Conservation (phyloP, 441 rosid genomes). For the Euphorbia schlechtendalii region DNA sequence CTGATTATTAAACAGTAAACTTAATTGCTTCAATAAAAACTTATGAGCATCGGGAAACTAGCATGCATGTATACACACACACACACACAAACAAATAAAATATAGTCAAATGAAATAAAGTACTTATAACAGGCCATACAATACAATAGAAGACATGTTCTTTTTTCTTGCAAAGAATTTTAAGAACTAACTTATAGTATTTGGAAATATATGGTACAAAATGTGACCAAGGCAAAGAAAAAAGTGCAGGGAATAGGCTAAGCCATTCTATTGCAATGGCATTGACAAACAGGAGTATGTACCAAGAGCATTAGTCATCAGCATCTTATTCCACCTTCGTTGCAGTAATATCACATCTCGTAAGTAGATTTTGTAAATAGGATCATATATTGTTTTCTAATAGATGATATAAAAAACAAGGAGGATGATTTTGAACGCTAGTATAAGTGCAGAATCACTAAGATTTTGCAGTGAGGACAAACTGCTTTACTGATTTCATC, state of each 20-base stretch:
- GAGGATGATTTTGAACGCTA: neutral
- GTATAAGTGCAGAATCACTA: neutral
- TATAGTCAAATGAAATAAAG: no score
- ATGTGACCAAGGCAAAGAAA: neutral
- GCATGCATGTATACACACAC: neutral
- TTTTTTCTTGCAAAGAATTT: no score
- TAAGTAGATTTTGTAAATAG: neutral
- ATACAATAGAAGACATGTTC: no score
- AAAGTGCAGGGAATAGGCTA: neutral
- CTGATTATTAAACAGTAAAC: neutral
- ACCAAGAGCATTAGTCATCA: neutral
- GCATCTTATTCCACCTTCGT: neutral
- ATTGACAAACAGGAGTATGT: neutral
- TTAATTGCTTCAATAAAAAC: neutral
- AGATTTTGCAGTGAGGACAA: neutral
- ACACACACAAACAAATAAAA: neutral
- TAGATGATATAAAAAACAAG: neutral
- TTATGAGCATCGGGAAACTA: neutral
- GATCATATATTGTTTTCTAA: neutral
- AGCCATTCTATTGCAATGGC: neutral
- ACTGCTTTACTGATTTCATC: constrained; percentile 2
- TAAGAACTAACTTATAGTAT: no score
- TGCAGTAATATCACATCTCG: neutral
- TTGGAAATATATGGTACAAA: neutral
- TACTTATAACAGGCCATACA: no score